Percentiles rank a stretch among this genome's conserved stretches.
These are phyloP conservation scores for Immersiporthe knoxdaviesiana DNA, from an alignment of 2,329 filamentous ascomycete species.

Conservation along the genomic window DNA sequence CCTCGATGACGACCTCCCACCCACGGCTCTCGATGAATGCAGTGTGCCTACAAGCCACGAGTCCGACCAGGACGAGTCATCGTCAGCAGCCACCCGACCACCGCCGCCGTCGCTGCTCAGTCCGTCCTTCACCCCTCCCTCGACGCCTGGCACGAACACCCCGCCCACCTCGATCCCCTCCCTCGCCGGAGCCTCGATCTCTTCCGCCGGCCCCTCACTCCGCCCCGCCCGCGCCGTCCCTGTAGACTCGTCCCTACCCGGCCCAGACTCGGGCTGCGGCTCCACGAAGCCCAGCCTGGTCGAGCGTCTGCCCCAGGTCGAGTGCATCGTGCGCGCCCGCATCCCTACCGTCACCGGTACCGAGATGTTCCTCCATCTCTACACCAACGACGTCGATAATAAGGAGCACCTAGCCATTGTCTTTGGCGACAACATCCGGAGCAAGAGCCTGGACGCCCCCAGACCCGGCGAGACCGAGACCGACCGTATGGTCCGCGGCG, in stretches of 20 bases:
- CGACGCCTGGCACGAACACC: conserved; percentile 63
- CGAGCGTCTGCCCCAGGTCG: conserved; percentile 77
- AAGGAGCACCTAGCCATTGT: conserved; percentile 98
- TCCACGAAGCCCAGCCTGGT: conserved; percentile 74
- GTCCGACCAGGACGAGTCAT: conserved; percentile 27
- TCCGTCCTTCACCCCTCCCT: conserved; percentile 78
- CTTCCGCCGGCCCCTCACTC: conserved; percentile 29
- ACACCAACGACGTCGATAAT: conserved; percentile 87
- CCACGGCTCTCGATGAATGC: conserved; percentile 23
- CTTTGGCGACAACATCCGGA: conserved; percentile 84
- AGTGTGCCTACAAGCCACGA: conserved; percentile 19
- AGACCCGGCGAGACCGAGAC: conserved; percentile 80
- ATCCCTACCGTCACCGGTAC: conserved; percentile 91
- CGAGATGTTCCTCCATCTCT: conserved; percentile 96
- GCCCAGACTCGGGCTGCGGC: conserved; percentile 48
- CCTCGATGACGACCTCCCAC: conserved; percentile 31
- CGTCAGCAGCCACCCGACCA: conserved; percentile 25
- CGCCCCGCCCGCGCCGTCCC: conserved; percentile 55
- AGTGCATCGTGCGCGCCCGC: conserved; percentile 89
- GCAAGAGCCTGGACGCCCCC: conserved; percentile 70
- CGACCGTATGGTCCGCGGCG: conserved; percentile 91
- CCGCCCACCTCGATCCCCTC: conserved; percentile 44
- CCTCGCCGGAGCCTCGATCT: conserved; percentile 27
- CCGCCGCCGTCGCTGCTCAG: conserved; percentile 76
- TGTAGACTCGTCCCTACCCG: conserved; percentile 60